phyloP scores from a whole-genome alignment of 2,329 filamentous ascomycete species.

The Fusarium verrucosum region DNA sequence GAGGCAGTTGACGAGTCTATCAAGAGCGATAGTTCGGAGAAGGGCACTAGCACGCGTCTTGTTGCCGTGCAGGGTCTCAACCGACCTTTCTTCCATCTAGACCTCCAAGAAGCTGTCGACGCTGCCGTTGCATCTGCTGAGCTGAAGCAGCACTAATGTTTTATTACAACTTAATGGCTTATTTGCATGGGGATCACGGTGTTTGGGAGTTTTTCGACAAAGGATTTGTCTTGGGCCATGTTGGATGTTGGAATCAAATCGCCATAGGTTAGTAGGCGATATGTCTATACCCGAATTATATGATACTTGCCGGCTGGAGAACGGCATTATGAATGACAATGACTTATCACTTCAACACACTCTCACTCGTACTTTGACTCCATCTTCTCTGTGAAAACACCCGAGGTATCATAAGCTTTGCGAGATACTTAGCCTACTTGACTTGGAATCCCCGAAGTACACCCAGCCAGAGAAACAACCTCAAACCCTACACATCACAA shows the following conservation, averaged over 20 bases:
- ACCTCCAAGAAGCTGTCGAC: slow-evolving; percentile 60
- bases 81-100: slow-evolving; percentile 63
- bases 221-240: not conserved
- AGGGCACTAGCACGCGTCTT: slow-evolving; percentile 46
- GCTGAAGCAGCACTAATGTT: slow-evolving; percentile 39
- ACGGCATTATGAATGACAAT: slow-evolving; percentile 1
- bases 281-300: slow-evolving; percentile 5
- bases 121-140: slow-evolving; percentile 53
- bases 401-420: too few species aligned
- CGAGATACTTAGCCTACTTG: too few species aligned
- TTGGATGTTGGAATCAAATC: not conserved
- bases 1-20: slow-evolving; percentile 42
- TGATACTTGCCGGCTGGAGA: not conserved
- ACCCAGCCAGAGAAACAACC: too few species aligned
- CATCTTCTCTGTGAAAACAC: too few species aligned
- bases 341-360: not conserved
- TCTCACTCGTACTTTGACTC: not conserved
- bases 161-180: slow-evolving; percentile 4
- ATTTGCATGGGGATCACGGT: slow-evolving; percentile 5
- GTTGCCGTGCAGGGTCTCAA: slow-evolving; percentile 58
- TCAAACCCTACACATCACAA: too few species aligned
- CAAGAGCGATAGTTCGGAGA: slow-evolving; percentile 41
- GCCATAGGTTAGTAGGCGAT: not conserved
- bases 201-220: slow-evolving; percentile 8
- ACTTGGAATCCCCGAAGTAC: too few species aligned